Conservation (phyloP, 2,329 filamentous ascomycete species). For the Hortaea sp. region DNA sequence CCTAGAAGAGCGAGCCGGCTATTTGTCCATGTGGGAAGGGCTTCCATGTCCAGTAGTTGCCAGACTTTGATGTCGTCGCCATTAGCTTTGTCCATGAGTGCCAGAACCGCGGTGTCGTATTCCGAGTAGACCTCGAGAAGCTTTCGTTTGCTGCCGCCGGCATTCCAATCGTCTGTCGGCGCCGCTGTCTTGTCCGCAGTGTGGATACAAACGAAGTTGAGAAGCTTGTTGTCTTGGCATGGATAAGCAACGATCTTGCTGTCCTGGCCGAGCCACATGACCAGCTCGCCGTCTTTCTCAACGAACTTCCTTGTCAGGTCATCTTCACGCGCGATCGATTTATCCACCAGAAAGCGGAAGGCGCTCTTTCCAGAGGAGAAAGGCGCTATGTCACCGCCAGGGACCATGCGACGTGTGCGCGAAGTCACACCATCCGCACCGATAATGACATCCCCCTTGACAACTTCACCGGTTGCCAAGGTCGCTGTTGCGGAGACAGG, state of each 20-base stretch:
- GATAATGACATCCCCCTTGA: constrained; percentile 21
- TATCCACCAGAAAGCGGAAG: constrained; percentile 46
- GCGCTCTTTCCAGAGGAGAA: constrained; percentile 42
- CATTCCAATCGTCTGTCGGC: constrained; percentile 26
- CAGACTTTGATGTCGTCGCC: constrained; percentile 37
- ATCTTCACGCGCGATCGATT: constrained; percentile 32
- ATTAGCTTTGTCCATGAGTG: constrained; percentile 31
- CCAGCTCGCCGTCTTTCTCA: constrained; percentile 27
- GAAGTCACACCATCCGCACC: constrained; percentile 27
- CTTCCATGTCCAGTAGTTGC: constrained; percentile 53
- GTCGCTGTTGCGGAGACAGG: constrained; percentile 13
- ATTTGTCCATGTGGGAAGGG: constrained; percentile 45
- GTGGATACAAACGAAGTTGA: constrained; percentile 39
- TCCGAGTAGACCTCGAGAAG: constrained; percentile 30
- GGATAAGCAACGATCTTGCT: constrained; percentile 40
- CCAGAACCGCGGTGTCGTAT: constrained; percentile 27
- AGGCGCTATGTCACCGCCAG: constrained; percentile 14
- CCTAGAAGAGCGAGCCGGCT: constrained; percentile 50
- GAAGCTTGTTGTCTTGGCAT: constrained; percentile 34
- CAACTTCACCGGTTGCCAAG: constrained; percentile 16
- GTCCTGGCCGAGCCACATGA: constrained; percentile 36
- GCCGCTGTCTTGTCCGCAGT: constrained; percentile 24
- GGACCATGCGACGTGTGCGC: constrained; percentile 11
- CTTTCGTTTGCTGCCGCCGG: constrained; percentile 28
- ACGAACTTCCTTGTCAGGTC: constrained; percentile 33